phyloP scores from a whole-genome alignment of 2,329 filamentous ascomycete species.

The Monosporascus sp. region DNA sequence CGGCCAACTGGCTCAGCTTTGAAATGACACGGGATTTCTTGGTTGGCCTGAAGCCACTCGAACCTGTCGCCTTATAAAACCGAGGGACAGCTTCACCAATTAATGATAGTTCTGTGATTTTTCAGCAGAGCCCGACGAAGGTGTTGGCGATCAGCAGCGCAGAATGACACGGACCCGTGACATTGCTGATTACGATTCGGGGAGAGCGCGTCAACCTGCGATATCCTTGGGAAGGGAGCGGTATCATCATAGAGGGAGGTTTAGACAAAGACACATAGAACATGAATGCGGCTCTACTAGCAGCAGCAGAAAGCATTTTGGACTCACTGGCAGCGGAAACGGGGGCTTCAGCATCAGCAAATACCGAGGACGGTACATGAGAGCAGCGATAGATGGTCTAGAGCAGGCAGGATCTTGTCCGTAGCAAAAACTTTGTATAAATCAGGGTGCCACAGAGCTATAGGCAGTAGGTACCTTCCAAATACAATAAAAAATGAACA shows the following conservation, averaged over 20 bases:
- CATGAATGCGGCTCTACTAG: background rate
- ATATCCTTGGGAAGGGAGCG: background rate
- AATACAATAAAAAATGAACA: no score
- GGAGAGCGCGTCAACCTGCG: background rate
- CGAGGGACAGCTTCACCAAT: background rate
- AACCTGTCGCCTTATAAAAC: slow-evolving; percentile 22
- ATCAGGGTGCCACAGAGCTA: background rate
- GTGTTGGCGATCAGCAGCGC: no score
- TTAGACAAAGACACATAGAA: background rate
- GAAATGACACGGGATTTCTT: slow-evolving; percentile 89
- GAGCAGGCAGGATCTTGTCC: background rate
- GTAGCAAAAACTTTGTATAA: background rate
- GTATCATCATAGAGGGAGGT: background rate
- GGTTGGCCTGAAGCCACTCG: slow-evolving; percentile 49
- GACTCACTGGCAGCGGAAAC: no score
- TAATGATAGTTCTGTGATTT: slow-evolving; percentile 1
- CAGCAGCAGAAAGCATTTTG: no score
- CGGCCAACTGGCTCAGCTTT: slow-evolving; percentile 95
- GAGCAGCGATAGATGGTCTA: background rate
- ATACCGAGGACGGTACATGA: no score
- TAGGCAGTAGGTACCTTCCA: background rate
- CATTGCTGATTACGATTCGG: background rate
- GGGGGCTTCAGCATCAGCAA: no score
- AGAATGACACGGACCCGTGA: no score
- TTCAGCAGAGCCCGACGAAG: no score